These are phyloP conservation scores for Albugo candida DNA, from an alignment of 352 stramenopile species.

Conservation along the genomic window DNA sequence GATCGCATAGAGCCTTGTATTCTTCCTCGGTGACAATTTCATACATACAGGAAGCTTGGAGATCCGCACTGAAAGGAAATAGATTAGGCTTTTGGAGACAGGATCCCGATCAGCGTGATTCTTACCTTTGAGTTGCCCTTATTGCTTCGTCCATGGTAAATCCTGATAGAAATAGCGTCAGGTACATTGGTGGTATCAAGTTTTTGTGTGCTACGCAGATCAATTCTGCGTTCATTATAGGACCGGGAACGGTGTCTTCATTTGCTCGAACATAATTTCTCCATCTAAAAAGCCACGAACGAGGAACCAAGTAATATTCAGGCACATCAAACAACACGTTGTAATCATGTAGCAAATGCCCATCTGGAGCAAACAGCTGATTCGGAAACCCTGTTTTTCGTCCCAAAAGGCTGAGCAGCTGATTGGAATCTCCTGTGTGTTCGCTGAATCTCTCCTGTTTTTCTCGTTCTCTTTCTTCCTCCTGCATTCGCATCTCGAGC, in stretches of 20 bases:
- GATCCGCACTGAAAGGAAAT: constrained; percentile 16
- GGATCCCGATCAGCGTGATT: constrained; percentile 1
- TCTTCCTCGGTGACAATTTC: constrained; percentile 69
- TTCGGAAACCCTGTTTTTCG: constrained; percentile 65
- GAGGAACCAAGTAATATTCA: constrained; percentile 43
- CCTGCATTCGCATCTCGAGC: constrained; percentile 25
- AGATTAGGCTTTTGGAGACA: not conserved
- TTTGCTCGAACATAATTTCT: constrained; percentile 50
- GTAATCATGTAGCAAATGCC: not conserved
- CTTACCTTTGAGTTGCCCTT: constrained; percentile 47
- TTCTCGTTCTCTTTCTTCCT: constrained; percentile 27
- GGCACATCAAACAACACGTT: not conserved
- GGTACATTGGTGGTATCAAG: constrained; percentile 60
- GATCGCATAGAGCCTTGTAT: constrained; percentile 63
- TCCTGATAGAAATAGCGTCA: constrained; percentile 72
- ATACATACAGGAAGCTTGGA: constrained; percentile 32
- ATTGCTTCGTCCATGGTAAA: constrained; percentile 64
- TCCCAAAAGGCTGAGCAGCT: constrained; percentile 45
- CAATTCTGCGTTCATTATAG: constrained; percentile 63
- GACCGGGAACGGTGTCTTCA: constrained; percentile 28
- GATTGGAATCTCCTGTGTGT: constrained; percentile 37
- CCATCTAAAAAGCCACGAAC: constrained; percentile 72
- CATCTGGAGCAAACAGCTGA: constrained; percentile 43
- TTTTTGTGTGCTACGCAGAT: constrained; percentile 61
- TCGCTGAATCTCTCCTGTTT: constrained; percentile 41